A percentile compares a stretch with the other conserved stretches of the same genome.
Evolutionary conservation across 2,329 filamentous ascomycete genomes (phyloP).

Genomic region (Colletotrichum cordylinicola): DNA sequence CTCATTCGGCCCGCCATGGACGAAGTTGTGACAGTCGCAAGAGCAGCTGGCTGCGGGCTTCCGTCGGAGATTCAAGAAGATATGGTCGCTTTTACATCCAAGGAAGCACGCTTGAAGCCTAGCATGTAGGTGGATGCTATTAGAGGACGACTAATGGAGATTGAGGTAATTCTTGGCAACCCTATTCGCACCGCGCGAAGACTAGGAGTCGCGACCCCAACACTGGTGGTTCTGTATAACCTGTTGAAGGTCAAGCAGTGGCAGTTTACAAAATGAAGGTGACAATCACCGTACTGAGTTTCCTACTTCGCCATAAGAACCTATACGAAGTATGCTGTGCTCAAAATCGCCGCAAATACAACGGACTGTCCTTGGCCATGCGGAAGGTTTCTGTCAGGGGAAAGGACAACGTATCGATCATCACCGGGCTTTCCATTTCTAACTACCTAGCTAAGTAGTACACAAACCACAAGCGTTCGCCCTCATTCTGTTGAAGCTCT

Average conservation of each 20-base stretch:
- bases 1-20: background rate
- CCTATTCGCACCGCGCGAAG: background rate
- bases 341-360: background rate
- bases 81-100: background rate
- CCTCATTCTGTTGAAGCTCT: background rate
- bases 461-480: background rate
- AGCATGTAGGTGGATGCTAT: background rate
- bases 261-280: background rate
- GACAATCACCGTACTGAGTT: background rate
- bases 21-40: background rate
- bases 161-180: background rate
- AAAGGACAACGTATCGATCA: background rate
- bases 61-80: background rate
- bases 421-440: background rate
- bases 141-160: background rate
- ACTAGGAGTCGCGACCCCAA: background rate
- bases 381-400: accelerated
- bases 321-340: background rate
- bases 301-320: background rate
- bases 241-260: background rate
- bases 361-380: background rate
- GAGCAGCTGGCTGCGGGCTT: background rate
- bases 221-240: background rate
- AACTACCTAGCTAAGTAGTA: background rate
- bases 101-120: background rate